Evolutionary conservation across 352 stramenopile genomes (phyloP).

Genomic region (Thraustochytrium sp.): DNA sequence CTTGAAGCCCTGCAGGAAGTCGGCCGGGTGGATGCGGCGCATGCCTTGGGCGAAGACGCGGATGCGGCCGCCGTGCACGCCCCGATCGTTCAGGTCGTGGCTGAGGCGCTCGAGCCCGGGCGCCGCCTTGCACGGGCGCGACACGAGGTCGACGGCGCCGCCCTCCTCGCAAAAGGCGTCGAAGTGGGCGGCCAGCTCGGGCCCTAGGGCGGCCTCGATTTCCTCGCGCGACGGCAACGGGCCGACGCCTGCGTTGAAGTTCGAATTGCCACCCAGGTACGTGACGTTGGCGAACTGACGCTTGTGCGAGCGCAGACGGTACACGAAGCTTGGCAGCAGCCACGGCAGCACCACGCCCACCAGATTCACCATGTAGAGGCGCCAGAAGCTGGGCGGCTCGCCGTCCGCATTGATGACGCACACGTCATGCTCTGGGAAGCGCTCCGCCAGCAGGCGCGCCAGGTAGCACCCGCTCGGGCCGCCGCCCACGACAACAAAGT

Average conservation of each 20-base stretch:
- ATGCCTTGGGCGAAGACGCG: not conserved
- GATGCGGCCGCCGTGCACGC: not conserved
- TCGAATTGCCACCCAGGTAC: not conserved
- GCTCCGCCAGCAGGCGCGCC: not conserved
- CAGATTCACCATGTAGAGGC: not conserved
- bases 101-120: constrained; percentile 20
- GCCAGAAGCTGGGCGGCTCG: not conserved
- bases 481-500: constrained; percentile 12
- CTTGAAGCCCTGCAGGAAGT: not conserved
- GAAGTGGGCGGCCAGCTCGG: not conserved
- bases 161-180: not conserved
- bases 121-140: not conserved
- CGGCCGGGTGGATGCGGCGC: constrained; percentile 15
- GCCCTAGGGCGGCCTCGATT: not conserved
- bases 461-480: constrained; percentile 33
- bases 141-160: not conserved
- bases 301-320: constrained; percentile 11
- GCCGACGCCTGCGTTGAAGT: constrained; percentile 22
- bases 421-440: not conserved
- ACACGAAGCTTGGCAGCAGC: not conserved
- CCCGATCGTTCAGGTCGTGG: not conserved
- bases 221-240: not conserved
- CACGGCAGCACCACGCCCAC: not conserved
- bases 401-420: constrained; percentile 7
- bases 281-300: constrained; percentile 25